A percentile compares a stretch with the other conserved stretches of the same genome.
Conservation (phyloP, 2,329 filamentous ascomycete species). For the Fusarium duplospermum region DNA sequence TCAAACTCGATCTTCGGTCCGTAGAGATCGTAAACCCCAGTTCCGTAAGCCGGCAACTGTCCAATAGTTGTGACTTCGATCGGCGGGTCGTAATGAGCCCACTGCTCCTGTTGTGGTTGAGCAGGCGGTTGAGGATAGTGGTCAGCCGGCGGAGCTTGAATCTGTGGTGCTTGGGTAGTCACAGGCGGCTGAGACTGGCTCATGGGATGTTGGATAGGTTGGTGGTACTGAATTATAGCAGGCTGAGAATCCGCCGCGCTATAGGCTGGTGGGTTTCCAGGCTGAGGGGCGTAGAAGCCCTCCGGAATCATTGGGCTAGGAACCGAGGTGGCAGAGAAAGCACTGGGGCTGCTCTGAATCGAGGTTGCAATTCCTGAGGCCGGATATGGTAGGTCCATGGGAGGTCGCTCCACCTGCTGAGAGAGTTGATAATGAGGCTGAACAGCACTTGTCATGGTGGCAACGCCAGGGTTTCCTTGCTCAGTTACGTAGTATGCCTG, state of each 20-base stretch:
- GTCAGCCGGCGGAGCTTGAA: constrained; percentile 40
- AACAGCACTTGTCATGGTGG: constrained; percentile 67
- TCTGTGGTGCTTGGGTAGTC: constrained; percentile 49
- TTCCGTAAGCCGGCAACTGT: constrained; percentile 61
- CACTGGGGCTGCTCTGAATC: constrained; percentile 68
- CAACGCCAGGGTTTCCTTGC: constrained; percentile 70
- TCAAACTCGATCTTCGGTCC: constrained; percentile 67
- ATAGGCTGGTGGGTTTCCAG: constrained; percentile 60
- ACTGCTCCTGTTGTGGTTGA: constrained; percentile 61
- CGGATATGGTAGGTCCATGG: constrained; percentile 64
- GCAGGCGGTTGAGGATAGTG: constrained; percentile 52
- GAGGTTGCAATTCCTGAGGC: constrained; percentile 60
- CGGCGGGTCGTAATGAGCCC: constrained; percentile 69
- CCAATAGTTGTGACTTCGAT: constrained; percentile 68
- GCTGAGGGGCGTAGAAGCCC: constrained; percentile 68
- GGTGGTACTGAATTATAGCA: constrained; percentile 57
- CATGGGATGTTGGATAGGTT: constrained; percentile 55
- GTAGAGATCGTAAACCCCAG: constrained; percentile 66
- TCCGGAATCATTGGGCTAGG: constrained; percentile 66
- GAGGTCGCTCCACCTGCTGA: constrained; percentile 59
- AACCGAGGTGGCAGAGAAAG: constrained; percentile 67
- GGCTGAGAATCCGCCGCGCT: constrained; percentile 59
- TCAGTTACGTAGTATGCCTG: constrained; percentile 69
- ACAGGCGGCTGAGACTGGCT: constrained; percentile 49
- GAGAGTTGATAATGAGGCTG: constrained; percentile 64